A percentile compares a stretch with the other conserved stretches of the same genome.
Evolutionary conservation across 75 land plant genomes (phyloP).

Genomic region (Cunninghamia lanceolata): DNA sequence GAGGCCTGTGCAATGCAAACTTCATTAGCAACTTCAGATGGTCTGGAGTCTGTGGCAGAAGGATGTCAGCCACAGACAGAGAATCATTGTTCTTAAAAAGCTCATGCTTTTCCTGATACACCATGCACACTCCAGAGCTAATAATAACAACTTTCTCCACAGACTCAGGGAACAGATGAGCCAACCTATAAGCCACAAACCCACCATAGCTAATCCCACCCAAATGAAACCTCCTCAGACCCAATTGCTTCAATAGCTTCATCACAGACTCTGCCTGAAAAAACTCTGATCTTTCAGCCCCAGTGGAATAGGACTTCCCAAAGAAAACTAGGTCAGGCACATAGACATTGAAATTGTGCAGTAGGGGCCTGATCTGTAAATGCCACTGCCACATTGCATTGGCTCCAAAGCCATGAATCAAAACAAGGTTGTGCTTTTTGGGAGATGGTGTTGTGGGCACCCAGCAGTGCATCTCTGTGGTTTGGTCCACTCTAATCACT

Average conservation of each 20-base stretch:
- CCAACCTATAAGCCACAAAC: constrained; percentile 36
- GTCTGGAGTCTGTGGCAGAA: constrained; percentile 17
- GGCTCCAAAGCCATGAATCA: constrained; percentile 65
- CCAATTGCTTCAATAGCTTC: constrained; percentile 25
- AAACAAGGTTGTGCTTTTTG: constrained; percentile 28
- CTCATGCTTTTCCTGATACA: constrained; percentile 12
- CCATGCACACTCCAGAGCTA: constrained; percentile 22
- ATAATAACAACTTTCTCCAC: constrained; percentile 40
- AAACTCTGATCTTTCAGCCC: constrained; percentile 17
- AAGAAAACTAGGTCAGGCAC: constrained; percentile 62
- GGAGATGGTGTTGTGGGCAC: constrained; percentile 4
- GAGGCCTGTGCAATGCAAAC: constrained; percentile 14
- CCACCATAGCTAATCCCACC: constrained; percentile 47
- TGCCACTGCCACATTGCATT: constrained; percentile 45
- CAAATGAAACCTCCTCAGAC: constrained; percentile 21
- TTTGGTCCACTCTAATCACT: background rate
- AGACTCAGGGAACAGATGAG: constrained; percentile 21
- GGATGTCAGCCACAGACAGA: constrained; percentile 4
- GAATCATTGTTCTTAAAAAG: constrained; percentile 15
- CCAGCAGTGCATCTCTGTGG: constrained; percentile 22
- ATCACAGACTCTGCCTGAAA: constrained; percentile 43
- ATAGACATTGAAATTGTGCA: constrained; percentile 34
- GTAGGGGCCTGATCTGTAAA: constrained; percentile 33
- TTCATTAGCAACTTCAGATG: constrained; percentile 12
- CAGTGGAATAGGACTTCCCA: constrained; percentile 38